These are phyloP conservation scores for Gracilariopsis chorda DNA, from an alignment of 23 red algal species.

Conservation along the genomic window DNA sequence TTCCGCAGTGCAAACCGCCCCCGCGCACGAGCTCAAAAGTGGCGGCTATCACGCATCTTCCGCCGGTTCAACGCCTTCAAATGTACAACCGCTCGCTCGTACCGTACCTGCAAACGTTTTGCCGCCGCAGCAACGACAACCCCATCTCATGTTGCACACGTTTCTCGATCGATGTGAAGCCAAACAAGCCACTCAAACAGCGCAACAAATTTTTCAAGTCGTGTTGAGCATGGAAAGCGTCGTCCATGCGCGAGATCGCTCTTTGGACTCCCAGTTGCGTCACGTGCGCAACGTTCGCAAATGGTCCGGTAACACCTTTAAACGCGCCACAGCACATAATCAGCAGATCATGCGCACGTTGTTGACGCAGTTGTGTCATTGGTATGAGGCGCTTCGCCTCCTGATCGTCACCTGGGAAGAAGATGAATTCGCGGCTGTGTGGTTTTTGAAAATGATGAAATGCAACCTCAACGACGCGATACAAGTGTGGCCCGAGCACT, in stretches of 20 bases:
- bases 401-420: slow-evolving; percentile 46
- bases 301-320: neutral
- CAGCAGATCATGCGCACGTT: neutral
- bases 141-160: slow-evolving; percentile 30
- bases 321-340: neutral
- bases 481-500: neutral
- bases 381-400: slow-evolving; percentile 44
- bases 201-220: neutral
- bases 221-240: slow-evolving; percentile 11
- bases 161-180: slow-evolving; percentile 4
- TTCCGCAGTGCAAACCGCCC: neutral
- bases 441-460: slow-evolving; percentile 23
- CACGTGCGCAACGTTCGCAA: neutral
- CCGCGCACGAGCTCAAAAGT: neutral
- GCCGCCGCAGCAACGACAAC: neutral
- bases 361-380: slow-evolving; percentile 21
- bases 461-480: neutral
- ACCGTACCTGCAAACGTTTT: neutral
- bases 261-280: neutral
- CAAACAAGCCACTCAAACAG: neutral
- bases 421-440: slow-evolving; percentile 9
- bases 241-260: neutral
- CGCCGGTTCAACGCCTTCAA: neutral
- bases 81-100: neutral
- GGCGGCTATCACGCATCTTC: neutral